These are phyloP conservation scores for Schwanniomyces polymorphus DNA, from an alignment of 805 yeast genomes.

Conservation along the genomic window DNA sequence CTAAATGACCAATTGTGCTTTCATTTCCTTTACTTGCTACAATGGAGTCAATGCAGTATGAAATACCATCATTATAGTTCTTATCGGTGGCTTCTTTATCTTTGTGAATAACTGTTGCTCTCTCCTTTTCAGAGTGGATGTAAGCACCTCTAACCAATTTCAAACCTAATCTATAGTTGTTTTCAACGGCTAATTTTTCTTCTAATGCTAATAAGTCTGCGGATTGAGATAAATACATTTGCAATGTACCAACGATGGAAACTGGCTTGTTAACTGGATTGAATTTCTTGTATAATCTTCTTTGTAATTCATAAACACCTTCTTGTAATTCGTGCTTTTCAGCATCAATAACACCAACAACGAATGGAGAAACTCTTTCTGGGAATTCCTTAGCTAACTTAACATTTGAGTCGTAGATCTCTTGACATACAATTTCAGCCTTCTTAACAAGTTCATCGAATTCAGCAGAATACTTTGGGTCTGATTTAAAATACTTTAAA, in stretches of 20 bases:
- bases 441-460: conserved; percentile 65
- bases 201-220: conserved; percentile 61
- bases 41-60: conserved; percentile 60
- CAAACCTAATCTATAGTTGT: conserved; percentile 73
- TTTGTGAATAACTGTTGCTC: conserved; percentile 65
- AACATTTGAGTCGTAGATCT: conserved; percentile 53
- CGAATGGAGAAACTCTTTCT: conserved; percentile 66
- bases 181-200: conserved; percentile 58
- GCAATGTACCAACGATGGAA: conserved; percentile 87
- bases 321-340: conserved; percentile 86
- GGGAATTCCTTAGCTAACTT: conserved; percentile 54
- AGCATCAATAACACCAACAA: conserved; percentile 83
- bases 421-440: conserved; percentile 63
- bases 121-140: conserved; percentile 80
- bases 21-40: conserved; percentile 41
- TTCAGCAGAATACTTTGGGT: conserved; percentile 34
- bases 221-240: conserved; percentile 82
- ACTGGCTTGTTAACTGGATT: conserved; percentile 60
- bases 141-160: conserved; percentile 96
- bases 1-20: conserved; percentile 68
- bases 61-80: conserved; percentile 71
- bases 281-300: conserved; percentile 71
- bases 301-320: conserved; percentile 89
- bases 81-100: conserved; percentile 80
- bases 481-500: conserved; percentile 61